Evolutionary conservation across 768 basidiomycete species (phyloP).

Genomic region (Phanerodontia chrysosporium): DNA sequence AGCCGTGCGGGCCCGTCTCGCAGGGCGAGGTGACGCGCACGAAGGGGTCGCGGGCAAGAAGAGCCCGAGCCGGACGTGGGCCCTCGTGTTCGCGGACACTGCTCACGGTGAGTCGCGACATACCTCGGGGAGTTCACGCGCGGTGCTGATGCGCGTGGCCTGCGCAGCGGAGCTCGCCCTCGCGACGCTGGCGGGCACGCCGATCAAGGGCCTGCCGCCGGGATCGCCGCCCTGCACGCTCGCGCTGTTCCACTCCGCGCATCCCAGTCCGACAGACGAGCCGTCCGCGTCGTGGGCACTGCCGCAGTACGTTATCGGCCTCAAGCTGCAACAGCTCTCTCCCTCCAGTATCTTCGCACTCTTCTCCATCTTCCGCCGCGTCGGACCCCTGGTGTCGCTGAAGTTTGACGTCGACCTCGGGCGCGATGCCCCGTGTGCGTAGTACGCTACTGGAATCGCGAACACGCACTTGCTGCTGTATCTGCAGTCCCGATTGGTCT

Average conservation of each 20-base stretch:
- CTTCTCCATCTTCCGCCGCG: neutral
- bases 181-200: neutral
- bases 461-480: neutral
- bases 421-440: neutral
- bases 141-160: too few species aligned
- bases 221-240: neutral
- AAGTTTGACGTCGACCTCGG: neutral
- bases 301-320: neutral
- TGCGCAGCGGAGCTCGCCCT: constrained; percentile 4
- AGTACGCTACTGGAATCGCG: neutral
- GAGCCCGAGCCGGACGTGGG: too few species aligned
- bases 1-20: neutral
- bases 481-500: too few species aligned
- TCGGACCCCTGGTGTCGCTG: neutral
- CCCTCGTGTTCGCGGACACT: too few species aligned
- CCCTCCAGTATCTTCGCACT: neutral
- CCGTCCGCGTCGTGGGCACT: neutral
- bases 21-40: too few species aligned
- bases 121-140: too few species aligned
- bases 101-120: too few species aligned
- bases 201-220: neutral
- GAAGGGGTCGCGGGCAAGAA: too few species aligned
- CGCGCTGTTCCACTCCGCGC: neutral
- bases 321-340: too few species aligned
- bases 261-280: neutral